phyloP scores from a whole-genome alignment of 441 rosid genomes.

The Monsonia emarginata region DNA sequence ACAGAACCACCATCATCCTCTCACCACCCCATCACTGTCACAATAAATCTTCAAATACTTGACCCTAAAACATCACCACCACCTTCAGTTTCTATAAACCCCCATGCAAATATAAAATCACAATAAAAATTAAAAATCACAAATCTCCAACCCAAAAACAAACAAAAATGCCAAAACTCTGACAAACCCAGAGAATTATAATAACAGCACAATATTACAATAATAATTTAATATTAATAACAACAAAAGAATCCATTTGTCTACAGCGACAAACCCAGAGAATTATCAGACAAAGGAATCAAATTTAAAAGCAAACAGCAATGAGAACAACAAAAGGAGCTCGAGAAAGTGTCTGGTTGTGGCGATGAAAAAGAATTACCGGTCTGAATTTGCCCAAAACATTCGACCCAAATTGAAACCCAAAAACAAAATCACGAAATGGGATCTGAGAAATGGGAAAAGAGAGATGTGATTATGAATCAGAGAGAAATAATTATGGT shows the following conservation, averaged over 20 bases:
- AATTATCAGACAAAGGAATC: not conserved
- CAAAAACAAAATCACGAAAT: not conserved
- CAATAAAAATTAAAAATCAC: not conserved
- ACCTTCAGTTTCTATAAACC: constrained; percentile 1
- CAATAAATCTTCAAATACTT: constrained; percentile 4
- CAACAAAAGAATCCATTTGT: too few relatives aligned
- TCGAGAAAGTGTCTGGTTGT: not conserved
- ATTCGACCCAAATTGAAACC: not conserved
- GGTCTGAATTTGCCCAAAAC: not conserved
- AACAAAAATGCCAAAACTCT: not conserved
- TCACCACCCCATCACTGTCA: constrained; percentile 3
- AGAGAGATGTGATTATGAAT: not conserved
- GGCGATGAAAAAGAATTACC: not conserved
- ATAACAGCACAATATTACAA: not conserved
- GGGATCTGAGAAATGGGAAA: not conserved
- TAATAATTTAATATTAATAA: too few relatives aligned
- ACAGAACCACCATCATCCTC: not conserved
- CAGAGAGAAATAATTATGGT: not conserved
- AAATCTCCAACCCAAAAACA: not conserved
- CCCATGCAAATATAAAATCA: constrained; percentile 8
- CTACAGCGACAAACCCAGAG: not conserved
- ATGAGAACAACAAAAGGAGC: not conserved
- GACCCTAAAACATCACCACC: constrained; percentile 3
- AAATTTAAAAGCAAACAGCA: not conserved
- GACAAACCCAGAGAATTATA: too few relatives aligned